A percentile compares a stretch with the other conserved stretches of the same genome.
Evolutionary conservation across 139 green algal species (phyloP).

Genomic region (Chlamydomonas asymmetrica): DNA sequence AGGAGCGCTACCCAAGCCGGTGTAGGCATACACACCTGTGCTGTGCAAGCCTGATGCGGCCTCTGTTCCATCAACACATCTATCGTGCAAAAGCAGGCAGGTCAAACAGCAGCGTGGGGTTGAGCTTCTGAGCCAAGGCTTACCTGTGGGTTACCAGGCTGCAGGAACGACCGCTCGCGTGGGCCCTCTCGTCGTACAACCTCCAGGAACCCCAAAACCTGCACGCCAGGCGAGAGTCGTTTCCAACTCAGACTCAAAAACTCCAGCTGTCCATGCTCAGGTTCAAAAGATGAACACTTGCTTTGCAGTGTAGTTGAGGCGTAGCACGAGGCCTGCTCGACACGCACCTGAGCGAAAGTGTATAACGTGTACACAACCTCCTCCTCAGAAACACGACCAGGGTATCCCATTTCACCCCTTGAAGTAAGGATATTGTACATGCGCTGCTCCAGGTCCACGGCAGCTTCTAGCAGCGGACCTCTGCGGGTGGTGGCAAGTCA

Average conservation of each 20-base stretch:
- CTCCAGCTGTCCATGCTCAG: too few species aligned
- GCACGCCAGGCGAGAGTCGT: too few species aligned
- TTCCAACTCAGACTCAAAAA: neutral
- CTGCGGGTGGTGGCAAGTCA: conserved; percentile 11
- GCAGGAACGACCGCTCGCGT: conserved; percentile 58
- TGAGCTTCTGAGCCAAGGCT: neutral
- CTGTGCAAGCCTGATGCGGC: too few species aligned
- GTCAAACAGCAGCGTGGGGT: neutral
- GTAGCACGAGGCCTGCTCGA: too few species aligned
- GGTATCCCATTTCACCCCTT: conserved; percentile 25
- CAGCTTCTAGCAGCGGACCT: conserved; percentile 67
- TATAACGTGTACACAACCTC: conserved; percentile 59
- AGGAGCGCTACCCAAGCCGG: too few species aligned
- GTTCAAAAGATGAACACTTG: conserved; percentile 21
- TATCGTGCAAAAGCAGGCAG: conserved; percentile 6
- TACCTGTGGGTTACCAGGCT: conserved; percentile 40
- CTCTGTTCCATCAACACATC: too few species aligned
- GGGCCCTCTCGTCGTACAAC: conserved; percentile 69
- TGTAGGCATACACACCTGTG: too few species aligned
- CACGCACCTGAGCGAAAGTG: conserved; percentile 39
- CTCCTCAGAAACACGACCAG: conserved; percentile 7
- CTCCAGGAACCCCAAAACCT: conserved; percentile 77
- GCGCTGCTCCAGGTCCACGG: conserved; percentile 70
- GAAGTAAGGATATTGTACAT: conserved; percentile 62
- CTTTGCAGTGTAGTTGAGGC: neutral